These are phyloP conservation scores for Arthrinium puccinioides DNA, from an alignment of 2,329 filamentous ascomycete genomes.

Conservation along the genomic window DNA sequence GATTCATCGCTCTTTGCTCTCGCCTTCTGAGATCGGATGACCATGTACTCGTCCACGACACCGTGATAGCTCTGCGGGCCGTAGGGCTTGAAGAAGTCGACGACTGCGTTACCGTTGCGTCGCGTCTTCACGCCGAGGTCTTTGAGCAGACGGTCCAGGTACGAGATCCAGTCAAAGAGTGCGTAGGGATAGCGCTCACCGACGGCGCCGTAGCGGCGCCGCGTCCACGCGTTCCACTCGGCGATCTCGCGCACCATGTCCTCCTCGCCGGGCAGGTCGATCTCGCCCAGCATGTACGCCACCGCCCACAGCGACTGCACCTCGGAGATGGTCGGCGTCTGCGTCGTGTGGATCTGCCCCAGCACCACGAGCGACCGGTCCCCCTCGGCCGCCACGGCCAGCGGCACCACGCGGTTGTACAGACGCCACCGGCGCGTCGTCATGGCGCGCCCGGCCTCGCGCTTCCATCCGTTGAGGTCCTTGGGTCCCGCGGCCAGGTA, in stretches of 20 bases:
- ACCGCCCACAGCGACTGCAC: conserved; percentile 24
- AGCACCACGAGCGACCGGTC: conserved; percentile 14
- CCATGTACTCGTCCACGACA: conserved; percentile 2
- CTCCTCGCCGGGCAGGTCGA: conserved; percentile 19
- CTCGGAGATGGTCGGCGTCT: conserved; percentile 18
- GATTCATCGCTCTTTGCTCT: too few species aligned
- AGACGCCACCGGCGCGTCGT: conserved; percentile 7
- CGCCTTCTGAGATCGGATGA: too few species aligned
- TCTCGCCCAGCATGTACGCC: conserved; percentile 19
- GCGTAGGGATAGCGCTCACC: conserved; percentile 6
- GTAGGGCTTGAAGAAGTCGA: conserved; percentile 1
- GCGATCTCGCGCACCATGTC: conserved; percentile 22
- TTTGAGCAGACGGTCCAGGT: conserved; percentile 8
- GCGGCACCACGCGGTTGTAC: conserved; percentile 5
- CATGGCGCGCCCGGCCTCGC: not conserved
- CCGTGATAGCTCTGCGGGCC: not conserved
- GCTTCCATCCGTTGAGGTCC: conserved; percentile 3
- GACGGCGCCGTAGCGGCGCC: conserved; percentile 9
- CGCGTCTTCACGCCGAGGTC: conserved; percentile 14
- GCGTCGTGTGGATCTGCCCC: conserved; percentile 16
- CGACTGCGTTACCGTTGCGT: not conserved
- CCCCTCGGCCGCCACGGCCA: conserved; percentile 4
- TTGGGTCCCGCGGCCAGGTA: conserved; percentile 6
- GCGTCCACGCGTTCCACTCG: conserved; percentile 24
- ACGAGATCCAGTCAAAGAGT: conserved; percentile 7